These are phyloP conservation scores for Chlorella sorokiniana DNA, from an alignment of 139 green algal species.

Conservation along the genomic window DNA sequence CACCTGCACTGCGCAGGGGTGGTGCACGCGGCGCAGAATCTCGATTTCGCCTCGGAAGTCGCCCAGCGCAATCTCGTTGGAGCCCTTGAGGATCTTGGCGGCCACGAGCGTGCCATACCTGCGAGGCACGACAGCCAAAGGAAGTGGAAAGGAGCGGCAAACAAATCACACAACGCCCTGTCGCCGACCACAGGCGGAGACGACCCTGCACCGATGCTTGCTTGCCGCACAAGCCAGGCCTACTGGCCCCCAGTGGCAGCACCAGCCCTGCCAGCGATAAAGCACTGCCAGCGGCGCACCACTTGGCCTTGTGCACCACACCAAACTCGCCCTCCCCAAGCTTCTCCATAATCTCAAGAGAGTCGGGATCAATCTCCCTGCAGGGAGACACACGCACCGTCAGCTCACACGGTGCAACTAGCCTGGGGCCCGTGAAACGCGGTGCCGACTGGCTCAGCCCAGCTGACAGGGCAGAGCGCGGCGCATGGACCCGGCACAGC, in stretches of 20 bases:
- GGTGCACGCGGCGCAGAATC: slow-evolving; percentile 61
- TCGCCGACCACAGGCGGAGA: neutral
- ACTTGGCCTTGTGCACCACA: slow-evolving; percentile 88
- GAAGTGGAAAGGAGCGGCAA: neutral
- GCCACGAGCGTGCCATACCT: slow-evolving; percentile 80
- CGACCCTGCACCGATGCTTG: too few relatives aligned
- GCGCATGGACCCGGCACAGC: too few relatives aligned
- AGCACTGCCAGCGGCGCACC: slow-evolving; percentile 36
- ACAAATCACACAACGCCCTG: neutral
- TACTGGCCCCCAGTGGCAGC: too few relatives aligned
- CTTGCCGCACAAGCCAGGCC: too few relatives aligned
- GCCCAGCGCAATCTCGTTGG: slow-evolving; percentile 76
- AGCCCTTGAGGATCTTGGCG: slow-evolving; percentile 89
- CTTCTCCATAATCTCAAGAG: slow-evolving; percentile 80
- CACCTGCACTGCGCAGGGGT: slow-evolving; percentile 63
- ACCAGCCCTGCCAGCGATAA: neutral
- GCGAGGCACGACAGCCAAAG: neutral
- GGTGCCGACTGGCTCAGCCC: too few relatives aligned
- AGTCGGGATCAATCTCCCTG: slow-evolving; percentile 81
- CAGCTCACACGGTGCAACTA: too few relatives aligned
- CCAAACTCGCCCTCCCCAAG: slow-evolving; percentile 93
- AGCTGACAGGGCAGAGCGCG: too few relatives aligned
- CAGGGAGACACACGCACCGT: neutral
- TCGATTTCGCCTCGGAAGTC: slow-evolving; percentile 70
- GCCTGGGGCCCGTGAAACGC: too few relatives aligned